Evolutionary conservation across 2,329 filamentous ascomycete genomes (phyloP), one percentile per base, ranked within the genome.

Genomic region (Microascus cirrosus): DNA sequence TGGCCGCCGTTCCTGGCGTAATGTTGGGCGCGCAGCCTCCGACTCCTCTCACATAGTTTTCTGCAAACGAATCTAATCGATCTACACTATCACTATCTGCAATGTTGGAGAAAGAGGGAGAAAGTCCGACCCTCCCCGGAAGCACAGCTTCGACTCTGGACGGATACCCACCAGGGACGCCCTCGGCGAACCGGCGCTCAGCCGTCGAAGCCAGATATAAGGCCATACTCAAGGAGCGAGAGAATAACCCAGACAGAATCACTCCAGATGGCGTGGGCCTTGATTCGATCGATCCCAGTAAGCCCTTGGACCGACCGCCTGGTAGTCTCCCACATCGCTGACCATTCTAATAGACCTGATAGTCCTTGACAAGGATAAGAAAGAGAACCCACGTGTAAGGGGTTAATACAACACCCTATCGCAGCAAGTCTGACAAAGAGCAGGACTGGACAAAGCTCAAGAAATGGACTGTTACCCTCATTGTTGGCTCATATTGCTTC

Each of bases 401-500:
- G 13, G 32, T 12, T 13, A 45, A 8, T 25, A 25, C 32, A 22
- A 6, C 22, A 15, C 15, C 13, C 2, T 34, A 36, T 58, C 35
- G 7, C 34, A 36, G 3, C n/a, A 32, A 4, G 28, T 32, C 28
- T 32, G 28, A 32, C 28, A 8, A 4, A 4, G 28, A 32, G 45
- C 35, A 58, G 57, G 42, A n/a, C 28, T 58, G 52, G 52, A 18
- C 51, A 18, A 54, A 20, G 36, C n/a, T 13, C 20, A 54, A 20
- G 18, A 58, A 58, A 36, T 54, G 51, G 52, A 35, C 28, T 22
- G 52, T 51, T 45, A 58, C 57, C 5, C 32, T 58, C 22, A 18
- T 58, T 15, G 22, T 58, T 7, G 51, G 52, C 18, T 20, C 53
- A 13, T 58, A 58, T 39, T 42, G 39, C 25, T 58, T 58, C 53